Evolutionary conservation across 768 basidiomycete genomes (phyloP), one percentile per base, ranked within the genome.

Genomic region (Rhodotorula kratochvilovae): DNA sequence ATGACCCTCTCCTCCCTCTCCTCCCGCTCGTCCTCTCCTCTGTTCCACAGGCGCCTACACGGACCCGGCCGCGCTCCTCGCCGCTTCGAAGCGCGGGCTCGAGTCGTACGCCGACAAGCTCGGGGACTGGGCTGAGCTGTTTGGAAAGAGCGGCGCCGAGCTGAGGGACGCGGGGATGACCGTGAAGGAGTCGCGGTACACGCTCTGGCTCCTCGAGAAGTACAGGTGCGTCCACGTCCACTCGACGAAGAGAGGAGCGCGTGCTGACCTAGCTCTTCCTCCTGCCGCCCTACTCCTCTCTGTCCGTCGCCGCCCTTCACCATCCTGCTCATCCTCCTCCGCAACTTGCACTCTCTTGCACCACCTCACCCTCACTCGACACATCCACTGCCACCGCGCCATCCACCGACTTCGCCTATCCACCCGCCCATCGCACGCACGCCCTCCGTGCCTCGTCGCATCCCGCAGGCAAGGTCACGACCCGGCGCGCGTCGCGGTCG

Each of bases 121-220:
- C 16, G 68, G 53, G 8, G 39, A 31, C 46, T 69, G 68, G 68
- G 4, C 12, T 4, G 68, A 46, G n/a, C 42, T 64, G 12, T 69
- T 69, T 39, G 29, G 42, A 50, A 63, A 64, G 57, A 54, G 62
- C 42, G 19, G 50, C 42, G 29, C 29, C 11, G 43, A 69, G 31
- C 27, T 63, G 50, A 21, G 58, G 21, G 68, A 69, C 27, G 42
- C 53, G 16, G 68, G 68, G 33, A 56, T 69, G 68, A 42, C 39
- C 2, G 27, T 48, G 31, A 43, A 59, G 56, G 57, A 69, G 48
- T 21, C 50, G 16, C 23, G 63, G 48, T 69, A 69, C 43, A 23
- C 31, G 29, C 58, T 69, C n/a, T 64, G 68, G 68, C 29, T 69
- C 56, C 27, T 69, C 29, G 68, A 69, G n/a, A 43, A 50, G 58